Evolutionary conservation across 129 eudicot genomes (phyloP), one percentile per base, ranked within the genome.

Genomic region (Dittrichia graveolens): DNA sequence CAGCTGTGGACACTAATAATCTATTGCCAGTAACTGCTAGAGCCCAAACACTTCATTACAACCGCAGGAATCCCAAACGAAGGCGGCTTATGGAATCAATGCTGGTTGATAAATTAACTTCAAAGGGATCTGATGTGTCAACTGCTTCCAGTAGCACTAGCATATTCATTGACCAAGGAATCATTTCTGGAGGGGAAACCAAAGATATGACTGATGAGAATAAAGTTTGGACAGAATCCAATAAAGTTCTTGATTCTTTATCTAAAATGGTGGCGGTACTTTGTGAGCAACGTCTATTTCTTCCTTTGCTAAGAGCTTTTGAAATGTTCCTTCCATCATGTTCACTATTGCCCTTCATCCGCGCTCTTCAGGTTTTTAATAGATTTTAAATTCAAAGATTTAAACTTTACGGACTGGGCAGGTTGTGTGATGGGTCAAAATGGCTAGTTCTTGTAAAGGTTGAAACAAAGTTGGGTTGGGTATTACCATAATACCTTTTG

Each of bases 321-420:
- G 98, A 93, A 77, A 87, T 93, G 88, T 93, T 93, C 61, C 98
- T 93, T 57, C 98, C 98, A 8, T 89, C 92, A 56, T 93, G 96
- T 78, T 82, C 95, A 12, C 88, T 93, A 47, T 81, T 93, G 70
- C 92, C 98, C 57, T 93, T 93, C 82, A 80, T 93, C 67, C 98
- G 98, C 13, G 96, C 96, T 67, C 98, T 93, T 67, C 98, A 93
- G 98, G 98, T 93, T 75, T 62, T 69, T 78, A 34, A 78, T 65
- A 54, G 38, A n/a, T 61, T 31, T 14, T 3, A 31, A 62, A 75
- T 58, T 31, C 38, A 14, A 34, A 62, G 35, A 16, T 49, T 42
- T 57, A 52, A 53, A 41, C 16, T 48, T 43, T 65, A 35, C 13
- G 38, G n/a, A 18, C 38, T 15, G 46, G 39, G 11, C 41, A 40